A percentile compares a stretch with the other conserved stretches of the same genome.
These are phyloP conservation scores for Penicillium sp. DNA, from an alignment of 2,329 filamentous ascomycete species.

Conservation along the genomic window DNA sequence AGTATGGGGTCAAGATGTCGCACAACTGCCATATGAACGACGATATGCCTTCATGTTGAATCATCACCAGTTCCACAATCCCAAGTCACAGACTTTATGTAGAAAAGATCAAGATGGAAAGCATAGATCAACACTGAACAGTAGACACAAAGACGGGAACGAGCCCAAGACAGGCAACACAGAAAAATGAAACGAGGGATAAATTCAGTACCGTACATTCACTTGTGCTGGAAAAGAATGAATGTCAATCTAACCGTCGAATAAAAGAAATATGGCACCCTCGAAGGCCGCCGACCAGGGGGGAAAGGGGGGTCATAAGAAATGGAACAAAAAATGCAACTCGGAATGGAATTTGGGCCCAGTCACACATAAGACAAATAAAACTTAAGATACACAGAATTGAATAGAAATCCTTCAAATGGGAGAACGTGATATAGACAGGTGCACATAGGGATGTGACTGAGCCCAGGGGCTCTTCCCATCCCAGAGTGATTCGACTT, in stretches of 20 bases:
- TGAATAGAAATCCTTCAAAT: conserved; percentile 31
- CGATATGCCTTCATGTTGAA: no score
- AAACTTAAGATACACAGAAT: conserved; percentile 42
- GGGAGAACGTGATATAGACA: conserved; percentile 35
- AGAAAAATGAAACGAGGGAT: conserved; percentile 6
- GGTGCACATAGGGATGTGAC: conserved; percentile 12
- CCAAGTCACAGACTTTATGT: no score
- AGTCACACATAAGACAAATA: conserved; percentile 30
- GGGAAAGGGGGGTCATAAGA: conserved; percentile 7
- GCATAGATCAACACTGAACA: background rate
- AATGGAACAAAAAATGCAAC: conserved; percentile 25
- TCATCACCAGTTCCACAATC: no score
- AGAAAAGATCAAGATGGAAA: no score
- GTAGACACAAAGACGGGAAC: background rate
- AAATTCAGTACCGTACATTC: conserved; percentile 8
- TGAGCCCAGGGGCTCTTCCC: conserved; percentile 10
- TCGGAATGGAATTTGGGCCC: conserved; percentile 27
- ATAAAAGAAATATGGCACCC: conserved; percentile 8
- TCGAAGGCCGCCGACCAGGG: conserved; percentile 8
- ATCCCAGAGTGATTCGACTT: background rate
- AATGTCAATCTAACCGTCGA: conserved; percentile 9
- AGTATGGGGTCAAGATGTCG: background rate
- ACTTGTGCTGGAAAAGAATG: conserved; percentile 7
- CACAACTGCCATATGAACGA: no score
- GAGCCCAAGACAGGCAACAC: background rate